Evolutionary conservation across 2,329 filamentous ascomycete species (phyloP).

Genomic region (Emmonsiellopsis sp.): DNA sequence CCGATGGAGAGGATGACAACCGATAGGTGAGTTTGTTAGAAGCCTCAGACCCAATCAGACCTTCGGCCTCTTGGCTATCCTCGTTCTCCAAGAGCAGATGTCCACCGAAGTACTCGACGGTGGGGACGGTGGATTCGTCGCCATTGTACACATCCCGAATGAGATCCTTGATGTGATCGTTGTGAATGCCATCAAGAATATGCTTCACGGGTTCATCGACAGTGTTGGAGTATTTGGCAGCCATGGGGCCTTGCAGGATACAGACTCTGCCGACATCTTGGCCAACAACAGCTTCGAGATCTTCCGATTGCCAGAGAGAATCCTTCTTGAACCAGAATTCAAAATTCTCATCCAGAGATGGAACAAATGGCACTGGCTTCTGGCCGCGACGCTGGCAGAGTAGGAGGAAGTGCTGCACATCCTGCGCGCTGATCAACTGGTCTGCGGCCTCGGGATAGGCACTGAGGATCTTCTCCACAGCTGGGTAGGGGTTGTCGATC

Average conservation of each 20-base stretch:
- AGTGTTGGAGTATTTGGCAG: slow-evolving; percentile 78
- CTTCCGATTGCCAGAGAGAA: slow-evolving; percentile 97
- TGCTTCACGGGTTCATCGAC: slow-evolving; percentile 92
- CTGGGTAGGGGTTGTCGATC: slow-evolving; percentile 68
- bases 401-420: slow-evolving; percentile 92
- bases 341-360: slow-evolving; percentile 90
- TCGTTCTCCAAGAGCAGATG: slow-evolving; percentile 61
- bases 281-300: slow-evolving; percentile 86
- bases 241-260: slow-evolving; percentile 90
- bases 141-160: slow-evolving; percentile 70
- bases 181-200: slow-evolving; percentile 83
- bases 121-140: slow-evolving; percentile 65
- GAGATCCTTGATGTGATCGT: slow-evolving; percentile 73
- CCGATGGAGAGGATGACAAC: slow-evolving; percentile 64
- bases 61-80: slow-evolving; percentile 69
- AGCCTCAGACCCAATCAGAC: slow-evolving; percentile 74
- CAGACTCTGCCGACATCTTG: slow-evolving; percentile 95
- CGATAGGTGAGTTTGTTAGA: slow-evolving; percentile 74
- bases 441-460: slow-evolving; percentile 77
- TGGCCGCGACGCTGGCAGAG: slow-evolving; percentile 86
- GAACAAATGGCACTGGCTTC: slow-evolving; percentile 95
- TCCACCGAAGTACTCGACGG: slow-evolving; percentile 91
- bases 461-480: slow-evolving; percentile 68
- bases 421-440: slow-evolving; percentile 95
- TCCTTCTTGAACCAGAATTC: slow-evolving; percentile 99